These are phyloP conservation scores for Larix sibirica DNA, from an alignment of 83 land plant species.

Conservation along the genomic window DNA sequence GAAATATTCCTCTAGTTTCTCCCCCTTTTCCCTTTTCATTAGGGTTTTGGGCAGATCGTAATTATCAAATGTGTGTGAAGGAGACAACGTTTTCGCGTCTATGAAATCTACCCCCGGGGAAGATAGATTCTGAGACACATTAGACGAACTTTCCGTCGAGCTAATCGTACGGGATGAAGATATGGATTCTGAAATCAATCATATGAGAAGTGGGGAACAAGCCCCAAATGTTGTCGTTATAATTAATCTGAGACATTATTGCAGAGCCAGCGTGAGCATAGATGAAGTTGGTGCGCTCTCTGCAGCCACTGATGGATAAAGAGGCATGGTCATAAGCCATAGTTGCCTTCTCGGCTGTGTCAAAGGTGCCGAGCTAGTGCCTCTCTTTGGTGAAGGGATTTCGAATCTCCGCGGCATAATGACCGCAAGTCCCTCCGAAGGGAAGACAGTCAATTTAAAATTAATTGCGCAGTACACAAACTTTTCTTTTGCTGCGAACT, in stretches of 20 bases:
- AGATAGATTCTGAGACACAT: no score
- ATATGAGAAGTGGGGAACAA: not conserved
- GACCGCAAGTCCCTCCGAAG: conserved; percentile 28
- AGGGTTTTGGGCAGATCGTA: no score
- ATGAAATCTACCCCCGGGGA: no score
- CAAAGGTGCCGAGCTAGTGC: not conserved
- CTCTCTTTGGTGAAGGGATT: not conserved
- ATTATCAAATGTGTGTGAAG: no score
- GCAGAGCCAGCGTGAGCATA: not conserved
- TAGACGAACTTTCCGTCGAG: no score
- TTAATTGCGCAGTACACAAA: conserved; percentile 33
- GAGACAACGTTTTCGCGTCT: no score
- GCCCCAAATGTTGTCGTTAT: not conserved
- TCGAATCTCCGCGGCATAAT: not conserved
- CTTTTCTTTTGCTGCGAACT: not conserved
- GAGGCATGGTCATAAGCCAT: conserved; percentile 44
- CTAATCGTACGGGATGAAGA: no score
- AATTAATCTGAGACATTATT: not conserved
- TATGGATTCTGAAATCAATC: not conserved
- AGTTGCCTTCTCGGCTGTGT: not conserved
- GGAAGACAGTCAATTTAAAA: no score
- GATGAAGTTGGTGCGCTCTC: conserved; percentile 69
- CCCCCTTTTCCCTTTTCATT: no score
- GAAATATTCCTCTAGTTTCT: no score
- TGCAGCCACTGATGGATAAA: conserved; percentile 57